These are phyloP conservation scores for Leccinum ochraceum DNA, from an alignment of 768 basidiomycete genomes.

Conservation along the genomic window DNA sequence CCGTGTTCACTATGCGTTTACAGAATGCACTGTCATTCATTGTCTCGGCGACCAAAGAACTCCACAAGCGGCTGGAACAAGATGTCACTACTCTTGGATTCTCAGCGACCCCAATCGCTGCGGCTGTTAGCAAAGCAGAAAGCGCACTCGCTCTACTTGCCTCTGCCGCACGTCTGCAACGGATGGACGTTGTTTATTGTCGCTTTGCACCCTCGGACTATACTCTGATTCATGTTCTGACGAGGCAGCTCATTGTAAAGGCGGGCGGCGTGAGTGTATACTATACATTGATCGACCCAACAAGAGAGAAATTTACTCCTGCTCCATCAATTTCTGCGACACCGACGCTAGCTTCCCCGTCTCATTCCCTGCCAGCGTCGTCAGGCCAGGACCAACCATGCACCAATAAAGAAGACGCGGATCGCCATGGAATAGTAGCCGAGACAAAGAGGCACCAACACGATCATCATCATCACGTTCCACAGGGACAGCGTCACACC, in stretches of 20 bases:
- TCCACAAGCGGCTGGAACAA: constrained; percentile 46
- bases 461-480: constrained; percentile 2
- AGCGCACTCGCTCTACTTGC: constrained; percentile 52
- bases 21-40: constrained; percentile 51
- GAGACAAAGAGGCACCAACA: background rate
- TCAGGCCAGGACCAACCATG: constrained; percentile 13
- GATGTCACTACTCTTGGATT: constrained; percentile 39
- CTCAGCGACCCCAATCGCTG: constrained; percentile 34
- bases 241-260: constrained; percentile 52
- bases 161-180: constrained; percentile 52
- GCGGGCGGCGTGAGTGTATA: constrained; percentile 65
- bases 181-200: constrained; percentile 60
- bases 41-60: constrained; percentile 43
- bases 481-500: constrained; percentile 1
- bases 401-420: background rate
- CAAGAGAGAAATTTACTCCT: constrained; percentile 58
- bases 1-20: constrained; percentile 55
- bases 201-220: constrained; percentile 64
- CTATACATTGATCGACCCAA: constrained; percentile 64
- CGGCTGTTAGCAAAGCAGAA: constrained; percentile 42
- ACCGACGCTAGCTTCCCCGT: constrained; percentile 36
- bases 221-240: constrained; percentile 46
- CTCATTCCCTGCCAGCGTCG: constrained; percentile 35
- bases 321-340: constrained; percentile 36
- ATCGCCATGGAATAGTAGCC: background rate